Evolutionary conservation across 805 yeast genomes (phyloP).

Genomic region (Schwanniomyces yamadae): DNA sequence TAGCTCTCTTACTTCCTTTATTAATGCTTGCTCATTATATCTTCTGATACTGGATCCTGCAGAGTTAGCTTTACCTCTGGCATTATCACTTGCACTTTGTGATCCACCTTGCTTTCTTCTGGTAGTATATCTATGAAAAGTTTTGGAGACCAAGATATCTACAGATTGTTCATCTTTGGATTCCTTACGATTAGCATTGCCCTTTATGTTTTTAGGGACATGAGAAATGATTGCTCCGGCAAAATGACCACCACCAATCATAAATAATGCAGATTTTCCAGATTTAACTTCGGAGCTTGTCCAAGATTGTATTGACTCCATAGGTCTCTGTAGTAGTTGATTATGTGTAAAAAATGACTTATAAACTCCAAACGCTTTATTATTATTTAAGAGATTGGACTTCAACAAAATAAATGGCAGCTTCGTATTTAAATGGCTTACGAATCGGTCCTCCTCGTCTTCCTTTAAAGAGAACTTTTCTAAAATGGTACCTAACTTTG

Average conservation of each 20-base stretch:
- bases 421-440: slow-evolving; percentile 61
- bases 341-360: slow-evolving; percentile 55
- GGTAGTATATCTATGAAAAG: slow-evolving; percentile 93
- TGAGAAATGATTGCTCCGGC: slow-evolving; percentile 93
- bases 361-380: slow-evolving; percentile 62
- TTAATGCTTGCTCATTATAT: slow-evolving; percentile 82
- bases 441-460: slow-evolving; percentile 28
- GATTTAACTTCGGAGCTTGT: slow-evolving; percentile 16
- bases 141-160: slow-evolving; percentile 67
- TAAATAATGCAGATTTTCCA: slow-evolving; percentile 70
- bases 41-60: slow-evolving; percentile 92
- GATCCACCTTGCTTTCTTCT: slow-evolving; percentile 98
- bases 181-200: slow-evolving; percentile 49
- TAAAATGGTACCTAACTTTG: slow-evolving; percentile 19
- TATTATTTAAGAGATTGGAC: slow-evolving; percentile 43
- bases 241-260: slow-evolving; percentile 98
- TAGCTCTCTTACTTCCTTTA: slow-evolving; percentile 72
- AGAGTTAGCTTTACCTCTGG: slow-evolving; percentile 92
- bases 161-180: slow-evolving; percentile 63
- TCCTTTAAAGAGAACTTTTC: slow-evolving; percentile 14
- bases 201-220: slow-evolving; percentile 52
- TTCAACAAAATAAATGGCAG: slow-evolving; percentile 67
- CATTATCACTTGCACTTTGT: slow-evolving; percentile 87
- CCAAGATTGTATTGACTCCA: slow-evolving; percentile 45
- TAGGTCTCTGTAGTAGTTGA: slow-evolving; percentile 45